These are phyloP conservation scores for Alternaria viburni DNA, from an alignment of 2,329 filamentous ascomycete genomes.

Conservation along the genomic window DNA sequence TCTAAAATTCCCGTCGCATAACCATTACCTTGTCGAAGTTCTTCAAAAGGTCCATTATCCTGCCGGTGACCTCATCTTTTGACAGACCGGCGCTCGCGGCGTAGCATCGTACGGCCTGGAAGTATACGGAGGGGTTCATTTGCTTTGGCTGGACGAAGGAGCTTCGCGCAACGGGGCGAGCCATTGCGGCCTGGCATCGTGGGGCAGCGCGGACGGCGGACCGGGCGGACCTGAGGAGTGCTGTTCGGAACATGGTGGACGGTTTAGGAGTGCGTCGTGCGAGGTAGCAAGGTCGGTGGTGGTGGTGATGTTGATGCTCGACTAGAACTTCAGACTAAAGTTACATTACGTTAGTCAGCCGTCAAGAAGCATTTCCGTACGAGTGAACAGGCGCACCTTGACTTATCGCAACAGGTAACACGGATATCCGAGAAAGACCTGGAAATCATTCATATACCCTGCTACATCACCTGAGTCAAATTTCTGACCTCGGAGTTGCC, in stretches of 20 bases:
- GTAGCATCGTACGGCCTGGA: slow-evolving; percentile 81
- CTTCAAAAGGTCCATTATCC: slow-evolving; percentile 90
- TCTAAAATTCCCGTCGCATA: slow-evolving; percentile 14
- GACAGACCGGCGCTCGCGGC: slow-evolving; percentile 79
- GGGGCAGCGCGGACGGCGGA: slow-evolving; percentile 52
- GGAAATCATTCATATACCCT: neutral
- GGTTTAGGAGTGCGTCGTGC: slow-evolving; percentile 24
- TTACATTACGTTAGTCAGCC: slow-evolving; percentile 26
- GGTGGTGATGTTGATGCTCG: slow-evolving; percentile 34
- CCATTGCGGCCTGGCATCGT: slow-evolving; percentile 56
- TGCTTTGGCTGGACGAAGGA: slow-evolving; percentile 67
- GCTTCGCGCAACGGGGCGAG: slow-evolving; percentile 66
- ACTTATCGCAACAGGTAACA: neutral
- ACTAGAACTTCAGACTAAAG: slow-evolving; percentile 25
- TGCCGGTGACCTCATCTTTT: slow-evolving; percentile 85
- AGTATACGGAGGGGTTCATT: slow-evolving; percentile 66
- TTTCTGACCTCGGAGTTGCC: slow-evolving; percentile 14
- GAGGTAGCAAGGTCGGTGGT: slow-evolving; percentile 32
- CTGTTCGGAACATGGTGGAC: slow-evolving; percentile 84
- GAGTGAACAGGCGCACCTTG: slow-evolving; percentile 2
- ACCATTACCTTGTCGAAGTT: slow-evolving; percentile 91
- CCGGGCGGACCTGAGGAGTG: slow-evolving; percentile 78
- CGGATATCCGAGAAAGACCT: neutral
- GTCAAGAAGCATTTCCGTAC: slow-evolving; percentile 4
- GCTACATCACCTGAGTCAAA: neutral